Evolutionary conservation across 163 green algal species (phyloP).

Genomic region (Chlamydomonas reinhardtii): DNA sequence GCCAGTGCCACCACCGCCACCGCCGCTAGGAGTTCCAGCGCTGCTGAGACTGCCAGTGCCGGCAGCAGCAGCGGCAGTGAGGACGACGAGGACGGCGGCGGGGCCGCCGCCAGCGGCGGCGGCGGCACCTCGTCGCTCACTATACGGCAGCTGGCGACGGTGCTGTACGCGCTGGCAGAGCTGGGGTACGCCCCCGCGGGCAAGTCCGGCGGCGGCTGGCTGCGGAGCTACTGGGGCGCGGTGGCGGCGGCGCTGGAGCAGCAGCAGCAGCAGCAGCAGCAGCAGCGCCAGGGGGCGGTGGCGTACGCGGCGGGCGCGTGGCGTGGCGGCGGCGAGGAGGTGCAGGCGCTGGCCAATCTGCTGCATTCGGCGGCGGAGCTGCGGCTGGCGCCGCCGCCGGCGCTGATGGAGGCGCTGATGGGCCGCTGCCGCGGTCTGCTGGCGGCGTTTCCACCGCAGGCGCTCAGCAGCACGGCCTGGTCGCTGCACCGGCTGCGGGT

Average conservation of each 20-base stretch:
- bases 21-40: no score
- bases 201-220: not conserved
- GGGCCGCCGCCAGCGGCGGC: not conserved
- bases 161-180: slow-evolving; percentile 23
- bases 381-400: not conserved
- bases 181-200: not conserved
- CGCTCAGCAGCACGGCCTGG: slow-evolving; percentile 19
- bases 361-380: slow-evolving; percentile 31
- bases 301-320: not conserved
- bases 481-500: slow-evolving; percentile 16
- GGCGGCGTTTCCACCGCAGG: not conserved
- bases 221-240: slow-evolving; percentile 2
- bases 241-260: not conserved
- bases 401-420: not conserved
- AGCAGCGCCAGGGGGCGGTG: not conserved
- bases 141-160: slow-evolving; percentile 14
- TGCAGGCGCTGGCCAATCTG: slow-evolving; percentile 25
- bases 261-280: not conserved
- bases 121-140: not conserved
- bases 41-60: no score
- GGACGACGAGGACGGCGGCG: not conserved
- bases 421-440: not conserved
- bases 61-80: not conserved
- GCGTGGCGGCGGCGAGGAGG: not conserved
- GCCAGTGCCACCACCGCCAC: not conserved